phyloP scores from a whole-genome alignment of 129 eudicot species.

The Ambrosia artemisiifolia region DNA sequence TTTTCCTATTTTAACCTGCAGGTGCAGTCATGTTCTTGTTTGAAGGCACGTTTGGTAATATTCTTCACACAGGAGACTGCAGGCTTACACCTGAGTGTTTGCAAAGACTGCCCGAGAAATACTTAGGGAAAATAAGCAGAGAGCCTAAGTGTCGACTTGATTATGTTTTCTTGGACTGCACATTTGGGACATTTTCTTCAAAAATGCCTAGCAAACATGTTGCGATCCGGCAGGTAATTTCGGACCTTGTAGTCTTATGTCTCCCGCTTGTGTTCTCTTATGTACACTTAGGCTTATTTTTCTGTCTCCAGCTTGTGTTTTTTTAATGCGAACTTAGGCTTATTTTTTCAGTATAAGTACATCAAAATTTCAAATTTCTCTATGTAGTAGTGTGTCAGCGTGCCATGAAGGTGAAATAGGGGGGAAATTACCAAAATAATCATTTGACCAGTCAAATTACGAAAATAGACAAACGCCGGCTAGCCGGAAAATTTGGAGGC shows the following conservation, averaged over 20 bases:
- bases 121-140: slow-evolving; percentile 52
- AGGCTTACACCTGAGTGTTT: slow-evolving; percentile 78
- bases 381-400: background rate
- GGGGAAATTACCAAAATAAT: too few species aligned
- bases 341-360: background rate
- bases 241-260: background rate
- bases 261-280: background rate
- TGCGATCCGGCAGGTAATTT: slow-evolving; percentile 68
- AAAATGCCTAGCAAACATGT: slow-evolving; percentile 68
- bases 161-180: slow-evolving; percentile 86
- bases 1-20: slow-evolving; percentile 37
- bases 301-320: too few species aligned
- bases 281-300: background rate
- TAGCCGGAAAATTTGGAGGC: too few species aligned
- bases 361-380: background rate
- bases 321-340: too few species aligned
- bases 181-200: slow-evolving; percentile 58
- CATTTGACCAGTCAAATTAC: too few species aligned
- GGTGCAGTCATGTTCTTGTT: slow-evolving; percentile 85
- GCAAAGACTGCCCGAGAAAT: slow-evolving; percentile 69
- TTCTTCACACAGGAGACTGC: slow-evolving; percentile 92
- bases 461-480: too few species aligned
- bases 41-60: slow-evolving; percentile 85
- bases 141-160: slow-evolving; percentile 62
- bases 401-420: background rate